A percentile compares a stretch with the other conserved stretches of the same genome.
These are phyloP conservation scores for Neofusicoccum cordaticola DNA, from an alignment of 2,329 filamentous ascomycete species.

Conservation along the genomic window DNA sequence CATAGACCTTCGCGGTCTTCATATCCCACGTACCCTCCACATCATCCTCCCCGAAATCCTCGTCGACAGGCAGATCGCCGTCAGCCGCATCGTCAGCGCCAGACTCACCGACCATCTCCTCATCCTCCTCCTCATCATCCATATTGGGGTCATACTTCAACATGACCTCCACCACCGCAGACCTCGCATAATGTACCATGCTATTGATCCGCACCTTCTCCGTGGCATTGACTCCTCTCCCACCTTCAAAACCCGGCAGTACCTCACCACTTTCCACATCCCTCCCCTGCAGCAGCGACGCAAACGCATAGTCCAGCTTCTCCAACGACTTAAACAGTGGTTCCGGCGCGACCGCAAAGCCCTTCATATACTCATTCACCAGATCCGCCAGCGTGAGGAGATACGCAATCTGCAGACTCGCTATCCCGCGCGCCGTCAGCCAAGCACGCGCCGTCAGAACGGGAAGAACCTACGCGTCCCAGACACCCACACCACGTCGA, in stretches of 20 bases:
- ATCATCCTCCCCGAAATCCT: constrained; percentile 30
- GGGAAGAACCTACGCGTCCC: constrained; percentile 68
- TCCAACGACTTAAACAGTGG: constrained; percentile 67
- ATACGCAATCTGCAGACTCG: constrained; percentile 78
- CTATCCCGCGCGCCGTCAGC: constrained; percentile 40
- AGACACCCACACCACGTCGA: constrained; percentile 82
- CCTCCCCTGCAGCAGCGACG: constrained; percentile 66
- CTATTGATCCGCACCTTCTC: constrained; percentile 87
- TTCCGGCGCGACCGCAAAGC: constrained; percentile 67
- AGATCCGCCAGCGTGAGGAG: constrained; percentile 74
- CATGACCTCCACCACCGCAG: constrained; percentile 68
- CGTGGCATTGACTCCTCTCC: constrained; percentile 66
- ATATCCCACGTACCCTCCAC: constrained; percentile 53
- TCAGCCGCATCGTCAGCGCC: neutral
- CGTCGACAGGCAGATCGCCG: constrained; percentile 18
- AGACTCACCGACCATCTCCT: constrained; percentile 28
- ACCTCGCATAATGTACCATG: constrained; percentile 71
- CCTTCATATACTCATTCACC: constrained; percentile 67
- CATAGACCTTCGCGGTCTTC: constrained; percentile 74
- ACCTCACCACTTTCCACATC: constrained; percentile 63
- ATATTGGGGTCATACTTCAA: constrained; percentile 48
- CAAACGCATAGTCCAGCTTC: constrained; percentile 82
- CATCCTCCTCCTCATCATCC: constrained; percentile 29
- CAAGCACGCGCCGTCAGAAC: constrained; percentile 1
- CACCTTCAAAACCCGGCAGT: constrained; percentile 68